A percentile compares a stretch with the other conserved stretches of the same genome.
These are phyloP conservation scores for Artemisia argyi DNA, from an alignment of 129 eudicot species.

Conservation along the genomic window DNA sequence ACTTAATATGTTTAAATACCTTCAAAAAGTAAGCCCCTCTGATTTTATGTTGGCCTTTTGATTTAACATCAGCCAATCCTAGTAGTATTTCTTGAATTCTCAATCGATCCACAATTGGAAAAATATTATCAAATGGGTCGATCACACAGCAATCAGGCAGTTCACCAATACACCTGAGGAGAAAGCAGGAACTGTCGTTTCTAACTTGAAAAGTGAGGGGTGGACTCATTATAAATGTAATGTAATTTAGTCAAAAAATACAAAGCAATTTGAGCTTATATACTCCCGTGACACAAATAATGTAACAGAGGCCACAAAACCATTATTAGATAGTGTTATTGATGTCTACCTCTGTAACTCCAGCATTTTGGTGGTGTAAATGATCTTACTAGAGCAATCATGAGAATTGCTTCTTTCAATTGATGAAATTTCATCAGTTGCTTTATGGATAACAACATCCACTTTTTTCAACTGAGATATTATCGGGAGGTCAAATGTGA, in stretches of 20 bases:
- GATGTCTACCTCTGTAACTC: constrained; percentile 72
- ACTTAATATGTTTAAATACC: constrained; percentile 39
- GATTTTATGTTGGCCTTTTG: constrained; percentile 51
- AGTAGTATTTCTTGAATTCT: constrained; percentile 68
- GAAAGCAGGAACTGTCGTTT: neutral
- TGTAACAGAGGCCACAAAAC: neutral
- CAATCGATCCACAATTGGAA: constrained; percentile 78
- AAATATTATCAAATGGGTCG: constrained; percentile 81
- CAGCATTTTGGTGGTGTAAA: constrained; percentile 65
- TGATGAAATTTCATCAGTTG: constrained; percentile 87
- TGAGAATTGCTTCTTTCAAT: constrained; percentile 50
- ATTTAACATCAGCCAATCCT: constrained; percentile 56
- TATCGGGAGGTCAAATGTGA: constrained; percentile 70
- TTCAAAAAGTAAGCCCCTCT: constrained; percentile 76
- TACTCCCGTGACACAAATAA: neutral
- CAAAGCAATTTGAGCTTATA: constrained; percentile 9
- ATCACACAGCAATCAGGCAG: constrained; percentile 60
- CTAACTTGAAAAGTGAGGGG: neutral
- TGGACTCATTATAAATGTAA: constrained; percentile 4
- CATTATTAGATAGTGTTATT: neutral
- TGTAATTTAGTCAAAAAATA: constrained; percentile 7
- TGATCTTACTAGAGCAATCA: constrained; percentile 40
- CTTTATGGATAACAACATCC: constrained; percentile 83
- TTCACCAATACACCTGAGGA: constrained; percentile 54
- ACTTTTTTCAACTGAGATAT: constrained; percentile 62